Conservation (phyloP, 805 yeast species). For the Monosporozyma aerobia region DNA sequence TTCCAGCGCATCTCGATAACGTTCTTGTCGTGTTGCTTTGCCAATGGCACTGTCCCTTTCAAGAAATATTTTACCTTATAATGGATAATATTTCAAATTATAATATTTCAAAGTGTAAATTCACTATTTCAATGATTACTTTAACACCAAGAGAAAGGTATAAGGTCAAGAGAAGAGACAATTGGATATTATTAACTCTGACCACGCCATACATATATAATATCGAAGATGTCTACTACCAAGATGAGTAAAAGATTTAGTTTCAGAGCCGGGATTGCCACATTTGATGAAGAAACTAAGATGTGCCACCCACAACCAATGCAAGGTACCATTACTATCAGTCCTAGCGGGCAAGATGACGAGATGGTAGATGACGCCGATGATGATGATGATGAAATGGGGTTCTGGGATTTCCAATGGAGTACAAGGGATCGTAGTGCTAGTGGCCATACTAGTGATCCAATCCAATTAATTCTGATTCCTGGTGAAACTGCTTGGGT, state of each 20-base stretch:
- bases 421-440: slow-evolving; percentile 22
- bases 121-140: too few species aligned
- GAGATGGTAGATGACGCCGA: background rate
- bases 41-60: background rate
- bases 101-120: too few species aligned
- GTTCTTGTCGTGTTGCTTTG: background rate
- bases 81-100: too few species aligned
- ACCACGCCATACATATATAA: background rate
- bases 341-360: slow-evolving; percentile 11
- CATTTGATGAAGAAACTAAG: slow-evolving; percentile 45
- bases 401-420: slow-evolving; percentile 31
- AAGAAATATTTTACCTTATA: background rate
- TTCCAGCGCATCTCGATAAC: slow-evolving; percentile 29
- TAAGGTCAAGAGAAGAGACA: background rate
- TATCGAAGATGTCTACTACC: background rate
- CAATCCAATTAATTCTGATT: slow-evolving; percentile 50
- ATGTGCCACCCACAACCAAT: slow-evolving; percentile 49
- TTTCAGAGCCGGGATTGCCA: slow-evolving; percentile 59
- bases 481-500: slow-evolving; percentile 82
- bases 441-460: slow-evolving; percentile 15
- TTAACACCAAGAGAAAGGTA: too few species aligned
- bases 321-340: slow-evolving; percentile 38
- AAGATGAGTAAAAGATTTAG: slow-evolving; percentile 21
- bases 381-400: slow-evolving; percentile 24
- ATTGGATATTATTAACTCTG: background rate